Percentiles rank a stretch among this genome's conserved stretches.
Evolutionary conservation across 306 rosid genomes (phyloP).

Genomic region (Canavalia gladiata): DNA sequence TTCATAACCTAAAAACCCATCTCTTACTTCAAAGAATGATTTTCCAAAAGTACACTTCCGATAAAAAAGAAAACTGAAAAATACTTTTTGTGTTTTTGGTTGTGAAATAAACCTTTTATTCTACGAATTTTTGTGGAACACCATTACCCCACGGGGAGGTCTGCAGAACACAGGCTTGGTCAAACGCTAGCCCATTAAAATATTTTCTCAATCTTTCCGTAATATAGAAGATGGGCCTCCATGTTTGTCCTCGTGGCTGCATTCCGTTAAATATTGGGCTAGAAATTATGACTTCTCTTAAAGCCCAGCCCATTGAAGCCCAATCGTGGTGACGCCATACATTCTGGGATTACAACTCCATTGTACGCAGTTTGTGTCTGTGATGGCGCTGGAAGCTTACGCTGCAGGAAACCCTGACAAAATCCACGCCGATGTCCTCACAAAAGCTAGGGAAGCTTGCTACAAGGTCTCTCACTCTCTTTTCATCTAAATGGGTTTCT

Average conservation of each 20-base stretch:
- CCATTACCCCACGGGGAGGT: too few relatives aligned
- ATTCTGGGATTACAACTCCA: not conserved
- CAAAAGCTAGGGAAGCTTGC: constrained; percentile 80
- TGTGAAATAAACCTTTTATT: too few relatives aligned
- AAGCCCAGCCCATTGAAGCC: not conserved
- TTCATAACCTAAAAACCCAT: too few relatives aligned
- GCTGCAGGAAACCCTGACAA: constrained; percentile 59
- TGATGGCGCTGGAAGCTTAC: constrained; percentile 75
- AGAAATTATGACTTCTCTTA: not conserved
- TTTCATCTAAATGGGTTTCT: not conserved
- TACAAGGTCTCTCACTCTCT: constrained; percentile 66
- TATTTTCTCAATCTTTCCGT: too few relatives aligned
- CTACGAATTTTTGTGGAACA: too few relatives aligned
- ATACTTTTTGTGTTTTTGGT: too few relatives aligned
- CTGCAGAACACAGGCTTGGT: too few relatives aligned
- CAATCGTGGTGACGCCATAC: not conserved
- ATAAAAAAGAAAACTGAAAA: too few relatives aligned
- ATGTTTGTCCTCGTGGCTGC: not conserved
- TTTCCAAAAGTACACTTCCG: too few relatives aligned
- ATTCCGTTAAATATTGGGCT: not conserved
- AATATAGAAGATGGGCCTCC: too few relatives aligned
- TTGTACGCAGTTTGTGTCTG: not conserved
- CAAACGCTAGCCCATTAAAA: too few relatives aligned
- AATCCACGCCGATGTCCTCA: constrained; percentile 74
- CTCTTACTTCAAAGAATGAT: too few relatives aligned